Conservation (phyloP, 2,329 filamentous ascomycete genomes). For the Dactylellina parvicollis region DNA sequence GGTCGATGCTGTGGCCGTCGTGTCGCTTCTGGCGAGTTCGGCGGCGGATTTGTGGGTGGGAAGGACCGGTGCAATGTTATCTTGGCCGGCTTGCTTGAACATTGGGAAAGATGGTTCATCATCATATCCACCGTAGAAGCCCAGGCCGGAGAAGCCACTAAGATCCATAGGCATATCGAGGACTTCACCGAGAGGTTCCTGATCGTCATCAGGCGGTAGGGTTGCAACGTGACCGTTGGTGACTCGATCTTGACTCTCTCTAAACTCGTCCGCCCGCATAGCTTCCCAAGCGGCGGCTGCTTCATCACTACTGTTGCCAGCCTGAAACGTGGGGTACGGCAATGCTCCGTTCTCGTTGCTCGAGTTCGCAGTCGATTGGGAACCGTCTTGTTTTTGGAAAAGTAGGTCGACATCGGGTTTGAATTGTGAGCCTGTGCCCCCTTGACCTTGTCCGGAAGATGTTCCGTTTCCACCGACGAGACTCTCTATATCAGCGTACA, state of each 20-base stretch:
- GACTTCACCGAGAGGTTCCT: constrained; percentile 22
- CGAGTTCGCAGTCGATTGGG: not conserved
- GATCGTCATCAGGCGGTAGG: constrained; percentile 42
- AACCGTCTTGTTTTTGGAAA: constrained; percentile 33
- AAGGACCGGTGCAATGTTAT: constrained; percentile 53
- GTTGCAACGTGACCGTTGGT: constrained; percentile 47
- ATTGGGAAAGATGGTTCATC: constrained; percentile 31
- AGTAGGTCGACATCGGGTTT: constrained; percentile 48
- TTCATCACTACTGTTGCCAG: constrained; percentile 51
- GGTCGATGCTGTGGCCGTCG: constrained; percentile 35
- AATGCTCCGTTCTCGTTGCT: constrained; percentile 14
- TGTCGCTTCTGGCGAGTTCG: constrained; percentile 39
- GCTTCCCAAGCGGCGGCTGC: constrained; percentile 49
- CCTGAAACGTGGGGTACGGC: constrained; percentile 34
- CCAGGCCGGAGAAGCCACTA: constrained; percentile 50
- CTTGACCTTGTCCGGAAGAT: not conserved
- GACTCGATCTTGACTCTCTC: constrained; percentile 34
- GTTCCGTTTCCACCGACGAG: constrained; percentile 22
- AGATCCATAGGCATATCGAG: constrained; percentile 53
- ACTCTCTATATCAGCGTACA: constrained; percentile 51
- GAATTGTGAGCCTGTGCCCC: constrained; percentile 18
- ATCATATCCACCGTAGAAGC: constrained; percentile 54
- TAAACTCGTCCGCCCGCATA: constrained; percentile 47
- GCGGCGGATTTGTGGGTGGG: constrained; percentile 42
- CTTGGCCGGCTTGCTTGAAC: constrained; percentile 44